phyloP scores from a whole-genome alignment of 2,329 filamentous ascomycete genomes.

The Trichoderma oligosporum region DNA sequence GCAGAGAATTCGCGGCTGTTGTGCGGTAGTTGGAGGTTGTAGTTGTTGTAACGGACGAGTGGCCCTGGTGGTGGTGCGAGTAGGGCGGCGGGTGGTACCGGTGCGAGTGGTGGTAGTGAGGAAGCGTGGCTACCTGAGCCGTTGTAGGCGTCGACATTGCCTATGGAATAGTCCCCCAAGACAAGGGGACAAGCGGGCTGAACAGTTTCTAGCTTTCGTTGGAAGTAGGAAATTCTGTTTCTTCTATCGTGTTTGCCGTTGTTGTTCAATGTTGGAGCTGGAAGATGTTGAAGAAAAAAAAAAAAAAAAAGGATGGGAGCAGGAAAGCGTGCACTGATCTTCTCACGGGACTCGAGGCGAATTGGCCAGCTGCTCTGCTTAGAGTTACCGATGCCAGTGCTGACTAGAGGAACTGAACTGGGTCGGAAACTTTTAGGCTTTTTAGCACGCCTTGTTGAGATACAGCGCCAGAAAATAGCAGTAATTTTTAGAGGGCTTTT shows the following conservation, averaged over 20 bases:
- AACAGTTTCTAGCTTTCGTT: too few relatives aligned
- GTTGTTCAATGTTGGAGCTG: too few relatives aligned
- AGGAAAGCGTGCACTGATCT: not conserved
- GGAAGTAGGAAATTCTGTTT: not conserved
- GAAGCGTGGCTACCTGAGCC: slow-evolving; percentile 64
- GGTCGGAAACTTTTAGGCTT: slow-evolving; percentile 7
- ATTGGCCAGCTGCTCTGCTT: slow-evolving; percentile 3
- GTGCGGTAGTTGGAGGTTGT: slow-evolving; percentile 34
- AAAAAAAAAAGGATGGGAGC: not conserved
- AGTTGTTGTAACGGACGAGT: slow-evolving; percentile 25
- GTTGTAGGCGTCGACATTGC: slow-evolving; percentile 78
- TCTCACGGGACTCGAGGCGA: slow-evolving; percentile 1
- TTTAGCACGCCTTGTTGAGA: slow-evolving; percentile 6
- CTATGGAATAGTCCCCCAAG: not conserved
- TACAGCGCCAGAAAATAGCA: not conserved
- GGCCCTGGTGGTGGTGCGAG: slow-evolving; percentile 38
- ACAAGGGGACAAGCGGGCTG: not conserved
- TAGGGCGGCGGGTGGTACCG: slow-evolving; percentile 59
- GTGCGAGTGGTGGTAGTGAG: slow-evolving; percentile 64
- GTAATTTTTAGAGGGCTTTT: not conserved
- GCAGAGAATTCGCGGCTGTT: slow-evolving; percentile 27
- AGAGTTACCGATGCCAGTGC: not conserved
- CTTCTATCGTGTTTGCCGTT: not conserved
- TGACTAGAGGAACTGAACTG: not conserved
- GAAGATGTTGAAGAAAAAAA: not conserved